Conservation (phyloP, 2,329 filamentous ascomycete species). For the Chrysoporthe puriensis region DNA sequence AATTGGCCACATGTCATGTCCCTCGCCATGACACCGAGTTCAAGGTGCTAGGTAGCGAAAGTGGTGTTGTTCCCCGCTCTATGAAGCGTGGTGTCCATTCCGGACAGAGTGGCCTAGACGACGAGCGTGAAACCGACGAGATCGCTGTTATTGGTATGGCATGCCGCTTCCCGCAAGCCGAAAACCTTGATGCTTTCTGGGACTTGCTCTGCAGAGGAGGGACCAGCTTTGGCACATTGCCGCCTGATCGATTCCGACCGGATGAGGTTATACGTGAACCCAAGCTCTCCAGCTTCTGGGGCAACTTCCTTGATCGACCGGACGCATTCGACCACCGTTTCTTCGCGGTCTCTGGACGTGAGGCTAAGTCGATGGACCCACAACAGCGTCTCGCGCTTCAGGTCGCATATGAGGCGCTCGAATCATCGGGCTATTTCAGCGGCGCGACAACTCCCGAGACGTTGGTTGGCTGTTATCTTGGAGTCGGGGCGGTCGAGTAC, state of each 20-base stretch:
- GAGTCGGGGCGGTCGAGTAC: constrained; percentile 42
- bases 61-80: no score
- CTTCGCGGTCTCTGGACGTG: neutral
- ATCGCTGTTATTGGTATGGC: constrained; percentile 45
- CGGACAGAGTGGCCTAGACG: no score
- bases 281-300: constrained; percentile 8
- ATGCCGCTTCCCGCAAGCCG: constrained; percentile 39
- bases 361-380: constrained; percentile 44
- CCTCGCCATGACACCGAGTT: no score
- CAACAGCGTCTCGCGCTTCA: constrained; percentile 44
- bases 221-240: neutral
- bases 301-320: neutral
- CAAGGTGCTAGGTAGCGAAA: no score
- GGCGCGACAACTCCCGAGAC: neutral
- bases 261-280: constrained; percentile 2
- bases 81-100: no score
- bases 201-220: constrained; percentile 35
- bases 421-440: constrained; percentile 32
- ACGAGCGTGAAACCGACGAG: neutral
- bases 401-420: constrained; percentile 43
- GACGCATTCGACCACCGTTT: neutral
- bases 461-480: constrained; percentile 34
- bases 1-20: no score
- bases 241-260: constrained; percentile 8
- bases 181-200: constrained; percentile 41